phyloP scores from a whole-genome alignment of 2,329 filamentous ascomycete species.

The Aureobasidium namibiae region DNA sequence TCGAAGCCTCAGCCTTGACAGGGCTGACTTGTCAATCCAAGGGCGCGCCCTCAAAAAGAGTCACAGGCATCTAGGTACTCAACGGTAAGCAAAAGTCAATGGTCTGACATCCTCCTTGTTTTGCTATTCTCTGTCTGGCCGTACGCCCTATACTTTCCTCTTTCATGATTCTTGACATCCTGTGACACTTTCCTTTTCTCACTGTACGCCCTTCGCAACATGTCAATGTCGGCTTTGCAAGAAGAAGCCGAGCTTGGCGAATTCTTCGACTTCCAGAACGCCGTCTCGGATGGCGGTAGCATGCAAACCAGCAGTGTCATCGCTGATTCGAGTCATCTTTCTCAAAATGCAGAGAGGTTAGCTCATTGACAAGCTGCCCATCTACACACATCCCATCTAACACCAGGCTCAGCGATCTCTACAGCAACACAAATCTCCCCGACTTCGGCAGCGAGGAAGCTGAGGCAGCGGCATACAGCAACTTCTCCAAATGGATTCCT shows the following conservation, averaged over 20 bases:
- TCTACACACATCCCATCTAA: background rate
- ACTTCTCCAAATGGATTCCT: constrained; percentile 40
- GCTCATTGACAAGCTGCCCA: background rate
- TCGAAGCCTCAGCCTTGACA: background rate
- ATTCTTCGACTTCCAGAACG: constrained; percentile 14
- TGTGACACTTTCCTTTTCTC: background rate
- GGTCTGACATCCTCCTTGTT: background rate
- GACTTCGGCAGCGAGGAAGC: background rate
- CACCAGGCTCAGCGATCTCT: background rate
- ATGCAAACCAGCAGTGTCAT: constrained; percentile 1
- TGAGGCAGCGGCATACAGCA: constrained; percentile 26
- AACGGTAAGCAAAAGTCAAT: constrained; percentile 12
- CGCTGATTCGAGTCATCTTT: background rate
- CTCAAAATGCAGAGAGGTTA: constrained; percentile 1
- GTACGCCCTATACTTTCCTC: constrained; percentile 4
- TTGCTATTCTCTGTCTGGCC: background rate
- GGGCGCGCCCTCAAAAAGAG: constrained; percentile 7
- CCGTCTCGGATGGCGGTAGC: constrained; percentile 9
- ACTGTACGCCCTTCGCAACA: constrained; percentile 1
- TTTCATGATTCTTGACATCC: background rate
- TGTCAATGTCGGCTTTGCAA: background rate
- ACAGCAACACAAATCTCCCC: background rate
- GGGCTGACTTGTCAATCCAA: constrained; percentile 11
- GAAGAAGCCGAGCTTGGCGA: constrained; percentile 14
- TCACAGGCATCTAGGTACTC: constrained; percentile 6